Conservation (phyloP, 2,329 filamentous ascomycete genomes). For the Pseudogymnoascus sp. region DNA sequence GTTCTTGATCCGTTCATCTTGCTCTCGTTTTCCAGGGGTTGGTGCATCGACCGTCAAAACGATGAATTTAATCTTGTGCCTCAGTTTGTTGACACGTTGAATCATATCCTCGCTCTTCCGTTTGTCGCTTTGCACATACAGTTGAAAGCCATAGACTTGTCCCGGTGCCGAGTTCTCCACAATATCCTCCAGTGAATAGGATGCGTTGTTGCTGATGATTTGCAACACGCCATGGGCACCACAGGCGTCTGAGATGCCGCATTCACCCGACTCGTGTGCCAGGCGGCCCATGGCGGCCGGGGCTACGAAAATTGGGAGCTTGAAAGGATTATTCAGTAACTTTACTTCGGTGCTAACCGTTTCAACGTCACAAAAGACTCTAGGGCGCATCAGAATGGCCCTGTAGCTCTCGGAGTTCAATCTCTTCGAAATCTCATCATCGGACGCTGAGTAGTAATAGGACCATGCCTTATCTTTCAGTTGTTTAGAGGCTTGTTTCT, state of each 20-base stretch:
- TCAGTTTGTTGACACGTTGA: slow-evolving; percentile 33
- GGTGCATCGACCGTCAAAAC: slow-evolving; percentile 52
- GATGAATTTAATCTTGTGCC: slow-evolving; percentile 39
- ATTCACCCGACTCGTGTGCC: slow-evolving; percentile 55
- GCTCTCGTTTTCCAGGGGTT: slow-evolving; percentile 45
- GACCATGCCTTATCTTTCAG: slow-evolving; percentile 58
- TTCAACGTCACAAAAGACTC: slow-evolving; percentile 48
- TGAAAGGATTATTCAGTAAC: slow-evolving; percentile 45
- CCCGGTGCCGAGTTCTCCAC: slow-evolving; percentile 17
- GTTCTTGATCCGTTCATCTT: slow-evolving; percentile 36
- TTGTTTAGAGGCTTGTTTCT: slow-evolving; percentile 44
- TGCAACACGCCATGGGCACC: slow-evolving; percentile 46
- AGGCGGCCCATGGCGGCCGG: slow-evolving; percentile 57
- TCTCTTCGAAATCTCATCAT: slow-evolving; percentile 55
- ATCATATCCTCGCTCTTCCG: slow-evolving; percentile 43
- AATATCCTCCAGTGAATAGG: slow-evolving; percentile 48
- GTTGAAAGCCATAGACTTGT: slow-evolving; percentile 44
- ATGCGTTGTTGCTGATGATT: slow-evolving; percentile 53
- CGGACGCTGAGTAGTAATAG: slow-evolving; percentile 59
- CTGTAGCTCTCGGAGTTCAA: slow-evolving; percentile 47
- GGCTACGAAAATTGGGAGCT: slow-evolving; percentile 52
- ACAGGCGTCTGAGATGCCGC: slow-evolving; percentile 45
- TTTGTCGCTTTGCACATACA: slow-evolving; percentile 52
- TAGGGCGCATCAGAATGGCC: slow-evolving; percentile 49
- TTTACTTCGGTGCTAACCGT: slow-evolving; percentile 40